phyloP scores from a whole-genome alignment of 106 monocot genomes.

The Allium sativum region DNA sequence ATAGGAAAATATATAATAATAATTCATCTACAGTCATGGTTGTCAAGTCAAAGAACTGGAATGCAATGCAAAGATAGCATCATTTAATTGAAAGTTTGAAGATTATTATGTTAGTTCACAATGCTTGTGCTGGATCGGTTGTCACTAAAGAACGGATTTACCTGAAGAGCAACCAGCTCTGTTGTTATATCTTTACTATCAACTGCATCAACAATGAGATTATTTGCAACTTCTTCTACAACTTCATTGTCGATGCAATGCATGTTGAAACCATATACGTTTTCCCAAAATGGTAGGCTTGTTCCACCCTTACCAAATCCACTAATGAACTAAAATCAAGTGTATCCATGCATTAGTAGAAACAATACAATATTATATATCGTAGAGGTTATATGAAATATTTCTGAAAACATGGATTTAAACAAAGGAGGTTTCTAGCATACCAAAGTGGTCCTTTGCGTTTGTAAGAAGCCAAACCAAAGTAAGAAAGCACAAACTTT shows the following conservation, averaged over 20 bases:
- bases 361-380: conserved; percentile 7
- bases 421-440: no score
- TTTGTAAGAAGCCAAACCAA: no score
- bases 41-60: conserved; percentile 75
- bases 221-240: conserved; percentile 48
- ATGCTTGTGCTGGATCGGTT: no score
- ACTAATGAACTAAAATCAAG: conserved; percentile 43
- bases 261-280: conserved; percentile 92
- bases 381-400: no score
- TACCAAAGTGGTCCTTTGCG: no score
- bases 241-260: conserved; percentile 83
- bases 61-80: conserved; percentile 4
- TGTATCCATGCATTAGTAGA: background rate
- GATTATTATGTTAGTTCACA: no score
- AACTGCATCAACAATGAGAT: conserved; percentile 74
- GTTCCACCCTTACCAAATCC: conserved; percentile 82
- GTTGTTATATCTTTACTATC: conserved; percentile 65
- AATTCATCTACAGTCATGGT: conserved; percentile 73
- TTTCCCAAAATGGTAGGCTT: conserved; percentile 73
- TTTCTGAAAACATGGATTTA: no score
- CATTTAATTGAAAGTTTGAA: no score
- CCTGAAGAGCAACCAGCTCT: conserved; percentile 55
- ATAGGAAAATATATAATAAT: background rate
- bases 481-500: no score
- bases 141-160: conserved; percentile 7